Base-by-base conservation (phyloP, 768 basidiomycete species). In the Pilatotrama ljubarskyi region DNA sequence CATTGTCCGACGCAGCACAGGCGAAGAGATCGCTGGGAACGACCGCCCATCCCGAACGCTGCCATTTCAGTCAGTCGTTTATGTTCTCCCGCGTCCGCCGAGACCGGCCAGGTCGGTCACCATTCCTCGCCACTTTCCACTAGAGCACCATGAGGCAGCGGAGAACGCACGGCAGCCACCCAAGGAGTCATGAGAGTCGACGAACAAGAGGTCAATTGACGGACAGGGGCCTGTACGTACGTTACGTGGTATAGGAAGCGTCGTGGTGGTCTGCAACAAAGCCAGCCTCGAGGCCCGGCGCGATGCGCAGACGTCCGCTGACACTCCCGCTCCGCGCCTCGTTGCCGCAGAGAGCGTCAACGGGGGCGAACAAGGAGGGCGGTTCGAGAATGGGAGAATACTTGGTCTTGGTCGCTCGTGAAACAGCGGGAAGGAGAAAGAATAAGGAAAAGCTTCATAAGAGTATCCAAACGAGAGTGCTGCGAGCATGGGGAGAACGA, bases 381-480 rank as follows among this genome's bases (percentile, higher is more conserved):
- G 32, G 36, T 36, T 63, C 55, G 48, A 48, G 46, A 50, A 54
- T 58, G 55, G 51, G 29, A 18, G 48, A 54, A 54, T 63, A 58
- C 59, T 52, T 61, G 51, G 55, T 24, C 32, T 59, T 59, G 44
- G 41, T 47, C 50, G 37, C 25, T 47, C 50, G 37, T n/a, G n/a
- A 29, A 49, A 61, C 40, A 51, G 42, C 46, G 36, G 15, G 32
- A 20, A n/a, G 49, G 50, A 52, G 42, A 24, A 57, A 32, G 52
- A 51, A 55, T 43, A 29, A 59, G 53, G 58, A 63, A 51, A 7
- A 47, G 7, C 22, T 18, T 50, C 49, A 58, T 63, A 54, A 42
- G 52, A 59, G 35, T 60, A 65, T 60, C 58, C 61, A 65, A 64
- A 64, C 55, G 62, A 64, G 61, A 51, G 62, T 64, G 63, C 57